A percentile compares a stretch with the other conserved stretches of the same genome.
These are phyloP conservation scores for Paramecium bursaria DNA, from an alignment of 73 alveolate genomes.

Conservation along the genomic window DNA sequence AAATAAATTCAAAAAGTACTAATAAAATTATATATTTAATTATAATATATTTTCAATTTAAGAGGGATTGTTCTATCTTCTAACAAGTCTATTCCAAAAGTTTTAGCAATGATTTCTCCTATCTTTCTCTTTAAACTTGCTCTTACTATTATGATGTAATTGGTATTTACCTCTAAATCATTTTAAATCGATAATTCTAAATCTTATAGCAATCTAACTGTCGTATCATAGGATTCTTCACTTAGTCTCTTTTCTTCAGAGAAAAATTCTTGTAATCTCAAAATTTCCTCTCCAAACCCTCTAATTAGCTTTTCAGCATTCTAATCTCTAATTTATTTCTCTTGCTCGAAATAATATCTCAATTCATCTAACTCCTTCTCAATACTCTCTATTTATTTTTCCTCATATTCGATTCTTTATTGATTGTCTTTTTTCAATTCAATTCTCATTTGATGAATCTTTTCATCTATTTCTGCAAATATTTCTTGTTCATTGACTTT, in stretches of 20 bases:
- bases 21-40: too few relatives aligned
- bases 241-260: constrained; percentile 47
- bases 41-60: too few relatives aligned
- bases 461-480: constrained; percentile 62
- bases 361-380: constrained; percentile 60
- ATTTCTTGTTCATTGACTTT: constrained; percentile 58
- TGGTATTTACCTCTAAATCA: constrained; percentile 23
- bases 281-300: constrained; percentile 56
- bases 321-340: constrained; percentile 41
- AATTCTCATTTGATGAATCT: constrained; percentile 28
- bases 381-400: constrained; percentile 30
- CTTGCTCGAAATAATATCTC: constrained; percentile 54
- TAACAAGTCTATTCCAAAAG: constrained; percentile 50
- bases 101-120: constrained; percentile 52
- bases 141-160: background rate
- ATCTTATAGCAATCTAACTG: constrained; percentile 42
- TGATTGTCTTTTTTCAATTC: constrained; percentile 51
- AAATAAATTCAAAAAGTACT: too few relatives aligned
- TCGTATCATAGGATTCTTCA: constrained; percentile 56
- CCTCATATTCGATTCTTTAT: constrained; percentile 44
- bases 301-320: constrained; percentile 55
- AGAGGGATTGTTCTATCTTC: constrained; percentile 38
- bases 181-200: constrained; percentile 57
- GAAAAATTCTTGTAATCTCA: constrained; percentile 41
- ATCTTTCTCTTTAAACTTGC: constrained; percentile 31